Evolutionary conservation across 306 rosid species (phyloP).

Genomic region (cucumber (Cucumis sativus)): DNA sequence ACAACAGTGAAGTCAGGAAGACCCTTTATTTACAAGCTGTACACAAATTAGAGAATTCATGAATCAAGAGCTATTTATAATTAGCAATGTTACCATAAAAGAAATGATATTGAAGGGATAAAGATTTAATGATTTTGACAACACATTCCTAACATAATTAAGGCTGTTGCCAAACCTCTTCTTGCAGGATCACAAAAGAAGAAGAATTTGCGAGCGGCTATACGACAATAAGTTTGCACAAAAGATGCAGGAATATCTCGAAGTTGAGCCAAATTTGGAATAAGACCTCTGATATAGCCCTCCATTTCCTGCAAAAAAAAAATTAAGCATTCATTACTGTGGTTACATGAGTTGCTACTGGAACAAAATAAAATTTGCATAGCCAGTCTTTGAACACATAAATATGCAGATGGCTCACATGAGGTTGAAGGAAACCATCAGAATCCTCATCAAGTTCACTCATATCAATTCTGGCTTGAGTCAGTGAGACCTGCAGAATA

Average conservation of each 20-base stretch:
- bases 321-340: slow-evolving; percentile 1
- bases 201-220: slow-evolving; percentile 94
- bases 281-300: slow-evolving; percentile 82
- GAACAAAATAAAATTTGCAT: neutral
- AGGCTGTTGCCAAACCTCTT: slow-evolving; percentile 57
- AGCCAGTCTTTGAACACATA: slow-evolving; percentile 12
- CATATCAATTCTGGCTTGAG: slow-evolving; percentile 98
- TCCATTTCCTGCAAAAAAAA: slow-evolving; percentile 70
- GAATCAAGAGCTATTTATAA: neutral
- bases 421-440: slow-evolving; percentile 90
- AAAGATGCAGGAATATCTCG: slow-evolving; percentile 72
- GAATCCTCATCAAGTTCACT: slow-evolving; percentile 98
- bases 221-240: slow-evolving; percentile 74
- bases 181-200: slow-evolving; percentile 97
- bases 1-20: neutral
- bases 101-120: neutral
- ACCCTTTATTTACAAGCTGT: neutral
- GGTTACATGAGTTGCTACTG: neutral
- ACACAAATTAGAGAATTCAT: neutral
- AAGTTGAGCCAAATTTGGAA: slow-evolving; percentile 90
- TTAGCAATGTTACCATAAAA: neutral
- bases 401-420: slow-evolving; percentile 33
- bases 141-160: neutral
- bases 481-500: slow-evolving; percentile 79
- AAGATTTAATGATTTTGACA: neutral